These are phyloP conservation scores for Arthrobotrys pseudoclavata DNA, from an alignment of 2,329 filamentous ascomycete genomes.

Conservation along the genomic window DNA sequence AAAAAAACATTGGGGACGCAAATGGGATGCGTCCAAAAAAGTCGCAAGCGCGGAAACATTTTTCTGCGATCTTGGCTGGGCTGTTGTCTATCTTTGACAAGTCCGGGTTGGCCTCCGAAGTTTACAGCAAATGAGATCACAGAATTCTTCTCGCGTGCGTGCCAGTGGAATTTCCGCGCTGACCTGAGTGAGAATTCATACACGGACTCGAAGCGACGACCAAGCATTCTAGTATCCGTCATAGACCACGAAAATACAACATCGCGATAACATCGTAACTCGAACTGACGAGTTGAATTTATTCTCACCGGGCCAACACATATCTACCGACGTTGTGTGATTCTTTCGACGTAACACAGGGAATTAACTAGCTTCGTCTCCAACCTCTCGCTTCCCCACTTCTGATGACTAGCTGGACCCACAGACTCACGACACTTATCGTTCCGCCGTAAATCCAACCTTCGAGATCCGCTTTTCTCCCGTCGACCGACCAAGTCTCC, in stretches of 20 bases:
- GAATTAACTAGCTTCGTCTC: conserved; percentile 11
- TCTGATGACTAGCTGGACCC: conserved; percentile 5
- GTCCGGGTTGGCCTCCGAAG: conserved; percentile 55
- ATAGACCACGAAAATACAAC: background rate
- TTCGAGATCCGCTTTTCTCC: background rate
- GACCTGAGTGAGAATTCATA: background rate
- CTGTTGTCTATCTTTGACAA: conserved; percentile 34
- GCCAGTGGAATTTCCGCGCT: conserved; percentile 15
- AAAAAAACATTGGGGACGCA: background rate
- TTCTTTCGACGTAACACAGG: conserved; percentile 24
- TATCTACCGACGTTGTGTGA: conserved; percentile 9
- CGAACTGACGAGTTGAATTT: background rate
- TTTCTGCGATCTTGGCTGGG: conserved; percentile 30
- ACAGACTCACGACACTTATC: conserved; percentile 7
- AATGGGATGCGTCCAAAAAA: conserved; percentile 9
- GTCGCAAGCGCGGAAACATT: conserved; percentile 30
- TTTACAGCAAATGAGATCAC: conserved; percentile 27
- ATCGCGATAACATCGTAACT: background rate
- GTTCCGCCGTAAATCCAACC: background rate
- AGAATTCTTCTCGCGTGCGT: conserved; percentile 25
- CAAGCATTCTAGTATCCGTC: background rate
- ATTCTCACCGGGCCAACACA: background rate
- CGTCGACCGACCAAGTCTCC: conserved; percentile 20
- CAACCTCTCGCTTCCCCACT: conserved; percentile 26
- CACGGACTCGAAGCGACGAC: conserved; percentile 2